phyloP scores from a whole-genome alignment of 2,329 filamentous ascomycete genomes.

The Aspergillus quadricinctus region DNA sequence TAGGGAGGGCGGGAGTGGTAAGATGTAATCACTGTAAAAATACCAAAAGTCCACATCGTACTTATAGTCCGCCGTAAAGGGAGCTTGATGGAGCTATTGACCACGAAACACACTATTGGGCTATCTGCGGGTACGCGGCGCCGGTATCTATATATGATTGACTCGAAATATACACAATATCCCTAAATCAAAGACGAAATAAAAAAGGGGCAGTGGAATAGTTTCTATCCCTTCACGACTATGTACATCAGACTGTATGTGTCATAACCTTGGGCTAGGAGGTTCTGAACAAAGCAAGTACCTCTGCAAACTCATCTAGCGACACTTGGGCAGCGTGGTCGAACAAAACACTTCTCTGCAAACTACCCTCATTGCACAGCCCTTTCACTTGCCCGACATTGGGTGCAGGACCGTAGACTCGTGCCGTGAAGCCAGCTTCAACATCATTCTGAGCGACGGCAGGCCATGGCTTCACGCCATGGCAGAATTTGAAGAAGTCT shows the following conservation, averaged over 20 bases:
- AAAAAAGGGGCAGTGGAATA: no score
- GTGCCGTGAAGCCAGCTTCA: conserved; percentile 18
- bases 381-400: conserved; percentile 6
- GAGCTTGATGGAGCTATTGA: no score
- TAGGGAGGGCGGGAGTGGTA: no score
- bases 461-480: conserved; percentile 33
- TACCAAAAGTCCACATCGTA: no score
- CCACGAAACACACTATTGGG: no score
- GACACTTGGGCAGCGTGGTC: conserved; percentile 17
- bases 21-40: no score
- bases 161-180: no score
- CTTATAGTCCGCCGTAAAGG: no score
- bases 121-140: no score
- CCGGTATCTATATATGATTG: no score
- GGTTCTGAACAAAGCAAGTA: conserved; percentile 12
- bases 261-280: neutral
- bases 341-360: conserved; percentile 21
- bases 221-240: no score
- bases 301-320: conserved; percentile 20
- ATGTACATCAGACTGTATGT: neutral
- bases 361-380: conserved; percentile 19
- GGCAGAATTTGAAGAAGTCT: conserved; percentile 38
- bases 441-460: conserved; percentile 15
- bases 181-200: no score
- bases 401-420: conserved; percentile 23